Evolutionary conservation across 148 eudicot species (phyloP).

Genomic region (Salicornia ramosissima): DNA sequence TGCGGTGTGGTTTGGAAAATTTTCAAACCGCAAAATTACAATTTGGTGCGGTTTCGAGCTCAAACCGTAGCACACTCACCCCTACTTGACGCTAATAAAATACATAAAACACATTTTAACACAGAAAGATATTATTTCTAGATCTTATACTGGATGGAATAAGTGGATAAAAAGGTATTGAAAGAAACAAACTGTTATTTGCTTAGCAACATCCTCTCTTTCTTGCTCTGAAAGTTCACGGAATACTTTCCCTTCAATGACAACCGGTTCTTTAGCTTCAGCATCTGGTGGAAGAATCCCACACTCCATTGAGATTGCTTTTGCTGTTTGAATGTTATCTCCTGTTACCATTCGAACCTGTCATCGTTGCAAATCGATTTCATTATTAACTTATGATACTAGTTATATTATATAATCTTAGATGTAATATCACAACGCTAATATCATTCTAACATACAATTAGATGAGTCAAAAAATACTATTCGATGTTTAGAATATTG

Average conservation of each 20-base stretch:
- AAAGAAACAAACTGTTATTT: constrained; percentile 45
- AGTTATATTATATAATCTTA: background rate
- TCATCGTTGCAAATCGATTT: background rate
- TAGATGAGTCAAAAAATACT: background rate
- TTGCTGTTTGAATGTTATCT: constrained; percentile 90
- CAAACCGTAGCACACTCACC: too few relatives aligned
- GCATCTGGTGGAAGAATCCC: constrained; percentile 65
- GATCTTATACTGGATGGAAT: too few relatives aligned
- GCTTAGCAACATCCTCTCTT: constrained; percentile 52
- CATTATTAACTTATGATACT: background rate
- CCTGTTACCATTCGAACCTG: constrained; percentile 99
- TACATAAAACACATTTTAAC: too few relatives aligned
- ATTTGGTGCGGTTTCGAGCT: too few relatives aligned
- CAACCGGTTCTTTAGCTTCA: constrained; percentile 42
- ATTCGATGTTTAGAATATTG: background rate
- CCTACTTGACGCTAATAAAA: too few relatives aligned
- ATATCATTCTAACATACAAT: background rate
- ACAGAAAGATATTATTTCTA: too few relatives aligned
- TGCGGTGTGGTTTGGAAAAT: too few relatives aligned
- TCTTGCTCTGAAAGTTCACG: constrained; percentile 72
- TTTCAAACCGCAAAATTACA: too few relatives aligned
- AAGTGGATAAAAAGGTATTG: background rate
- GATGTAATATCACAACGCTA: background rate
- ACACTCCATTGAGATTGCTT: constrained; percentile 86
- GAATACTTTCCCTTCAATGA: constrained; percentile 77